phyloP scores from a whole-genome alignment of 192 early-diverging fungal genomes.

The Backusella tarrabulga region DNA sequence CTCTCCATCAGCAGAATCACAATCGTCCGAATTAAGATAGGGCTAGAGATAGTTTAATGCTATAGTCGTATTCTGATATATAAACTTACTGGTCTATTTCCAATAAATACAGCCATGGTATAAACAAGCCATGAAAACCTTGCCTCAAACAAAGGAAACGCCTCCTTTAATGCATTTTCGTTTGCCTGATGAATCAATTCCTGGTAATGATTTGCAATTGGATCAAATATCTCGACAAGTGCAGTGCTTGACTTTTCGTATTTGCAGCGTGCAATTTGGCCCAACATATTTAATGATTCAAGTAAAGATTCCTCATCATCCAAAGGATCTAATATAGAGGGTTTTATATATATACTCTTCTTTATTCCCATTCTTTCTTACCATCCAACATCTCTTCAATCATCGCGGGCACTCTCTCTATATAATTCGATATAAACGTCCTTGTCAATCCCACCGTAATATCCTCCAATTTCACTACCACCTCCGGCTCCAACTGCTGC shows the following conservation, averaged over 20 bases:
- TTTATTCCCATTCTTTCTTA: slow-evolving; percentile 27
- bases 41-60: slow-evolving; percentile 33
- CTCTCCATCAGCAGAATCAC: slow-evolving; percentile 75
- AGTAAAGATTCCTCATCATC: slow-evolving; percentile 69
- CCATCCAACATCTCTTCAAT: slow-evolving; percentile 58
- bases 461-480: slow-evolving; percentile 46
- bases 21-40: slow-evolving; percentile 69
- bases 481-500: slow-evolving; percentile 30
- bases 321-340: slow-evolving; percentile 47
- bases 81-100: slow-evolving; percentile 57
- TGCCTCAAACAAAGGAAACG: slow-evolving; percentile 48
- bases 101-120: slow-evolving; percentile 65
- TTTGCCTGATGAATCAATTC: slow-evolving; percentile 20
- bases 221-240: slow-evolving; percentile 55
- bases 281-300: slow-evolving; percentile 66
- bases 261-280: slow-evolving; percentile 63
- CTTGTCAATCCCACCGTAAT: slow-evolving; percentile 48
- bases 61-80: not conserved
- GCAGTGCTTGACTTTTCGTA: slow-evolving; percentile 59
- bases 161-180: slow-evolving; percentile 42
- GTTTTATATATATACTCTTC: not conserved
- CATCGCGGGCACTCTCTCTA: slow-evolving; percentile 46
- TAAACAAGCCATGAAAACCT: slow-evolving; percentile 85
- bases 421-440: slow-evolving; percentile 48
- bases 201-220: slow-evolving; percentile 61